These are phyloP conservation scores for Cladosporium austrohemisphaericum DNA, from an alignment of 2,329 filamentous ascomycete species.

Conservation along the genomic window DNA sequence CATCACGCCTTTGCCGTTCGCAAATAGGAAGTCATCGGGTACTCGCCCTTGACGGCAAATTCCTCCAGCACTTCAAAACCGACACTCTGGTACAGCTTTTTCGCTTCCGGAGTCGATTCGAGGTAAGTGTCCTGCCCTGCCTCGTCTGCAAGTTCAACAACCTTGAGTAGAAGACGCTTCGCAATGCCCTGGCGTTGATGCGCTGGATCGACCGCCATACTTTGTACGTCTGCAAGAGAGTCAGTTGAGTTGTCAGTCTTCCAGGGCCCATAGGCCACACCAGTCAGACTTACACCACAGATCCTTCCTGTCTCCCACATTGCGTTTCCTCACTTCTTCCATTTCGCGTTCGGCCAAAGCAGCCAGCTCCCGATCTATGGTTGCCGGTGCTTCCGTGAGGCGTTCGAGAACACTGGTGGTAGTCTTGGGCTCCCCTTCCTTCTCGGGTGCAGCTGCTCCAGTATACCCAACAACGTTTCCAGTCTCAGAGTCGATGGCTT, in stretches of 20 bases:
- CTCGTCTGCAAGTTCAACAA: conserved; percentile 7
- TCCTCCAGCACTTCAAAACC: conserved; percentile 12
- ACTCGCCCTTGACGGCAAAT: not conserved
- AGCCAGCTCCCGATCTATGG: conserved; percentile 1
- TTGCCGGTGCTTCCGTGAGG: not conserved
- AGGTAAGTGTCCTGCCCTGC: conserved; percentile 13
- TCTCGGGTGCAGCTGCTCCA: conserved; percentile 6
- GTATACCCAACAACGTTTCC: conserved; percentile 6
- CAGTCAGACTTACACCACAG: conserved; percentile 12
- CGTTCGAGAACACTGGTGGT: no score
- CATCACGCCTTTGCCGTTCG: not conserved
- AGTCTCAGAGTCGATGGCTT: conserved; percentile 8
- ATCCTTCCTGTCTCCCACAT: conserved; percentile 10
- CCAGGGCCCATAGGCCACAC: not conserved
- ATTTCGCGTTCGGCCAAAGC: not conserved
- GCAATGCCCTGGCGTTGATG: conserved; percentile 11
- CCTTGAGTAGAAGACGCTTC: not conserved
- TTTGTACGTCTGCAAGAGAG: conserved; percentile 3
- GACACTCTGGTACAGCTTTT: conserved; percentile 9
- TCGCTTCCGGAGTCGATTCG: conserved; percentile 1
- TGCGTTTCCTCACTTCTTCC: not conserved
- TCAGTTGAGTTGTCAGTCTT: not conserved
- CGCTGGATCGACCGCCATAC: conserved; percentile 14
- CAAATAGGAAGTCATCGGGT: not conserved
- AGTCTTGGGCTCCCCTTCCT: no score